Percentiles rank a stretch among this genome's conserved stretches.
These are phyloP conservation scores for Sclerotinia nivalis DNA, from an alignment of 2,329 filamentous ascomycete species.

Conservation along the genomic window DNA sequence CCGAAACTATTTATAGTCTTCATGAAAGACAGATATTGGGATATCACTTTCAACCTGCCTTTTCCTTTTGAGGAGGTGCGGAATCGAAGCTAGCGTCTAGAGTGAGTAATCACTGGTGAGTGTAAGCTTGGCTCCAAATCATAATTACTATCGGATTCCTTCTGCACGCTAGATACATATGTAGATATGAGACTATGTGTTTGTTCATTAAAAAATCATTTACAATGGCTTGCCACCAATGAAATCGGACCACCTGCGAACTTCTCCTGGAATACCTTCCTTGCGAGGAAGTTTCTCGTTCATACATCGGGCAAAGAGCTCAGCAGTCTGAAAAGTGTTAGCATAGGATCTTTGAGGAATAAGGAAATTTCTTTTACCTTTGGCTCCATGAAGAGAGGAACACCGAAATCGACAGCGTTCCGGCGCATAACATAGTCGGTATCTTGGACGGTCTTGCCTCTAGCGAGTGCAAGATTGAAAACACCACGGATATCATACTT, in stretches of 20 bases:
- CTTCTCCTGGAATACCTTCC: conserved; percentile 87
- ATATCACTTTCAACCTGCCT: neutral
- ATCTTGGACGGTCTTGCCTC: conserved; percentile 82
- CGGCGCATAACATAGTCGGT: conserved; percentile 98
- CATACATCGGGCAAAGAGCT: conserved; percentile 96
- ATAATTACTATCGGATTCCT: conserved; percentile 1
- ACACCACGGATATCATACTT: conserved; percentile 95
- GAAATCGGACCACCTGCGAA: conserved; percentile 93
- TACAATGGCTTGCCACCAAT: conserved; percentile 82
- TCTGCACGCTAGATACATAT: conserved; percentile 3
- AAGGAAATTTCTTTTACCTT: conserved; percentile 59
- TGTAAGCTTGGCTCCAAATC: neutral
- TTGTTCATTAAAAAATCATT: conserved; percentile 7
- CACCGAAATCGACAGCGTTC: conserved; percentile 97
- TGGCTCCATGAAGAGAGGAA: conserved; percentile 97
- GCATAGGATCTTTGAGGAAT: neutral
- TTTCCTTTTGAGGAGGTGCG: neutral
- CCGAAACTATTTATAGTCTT: neutral
- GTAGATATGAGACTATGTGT: neutral
- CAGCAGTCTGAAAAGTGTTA: conserved; percentile 68
- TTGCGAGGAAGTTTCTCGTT: conserved; percentile 88
- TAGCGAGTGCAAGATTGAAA: conserved; percentile 86
- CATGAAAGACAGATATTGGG: neutral
- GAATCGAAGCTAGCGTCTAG: neutral
- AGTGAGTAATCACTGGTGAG: neutral